A percentile compares a stretch with the other conserved stretches of the same genome.
Evolutionary conservation across 2,329 filamentous ascomycete species (phyloP).

Genomic region (Aureobasidium pullulans): DNA sequence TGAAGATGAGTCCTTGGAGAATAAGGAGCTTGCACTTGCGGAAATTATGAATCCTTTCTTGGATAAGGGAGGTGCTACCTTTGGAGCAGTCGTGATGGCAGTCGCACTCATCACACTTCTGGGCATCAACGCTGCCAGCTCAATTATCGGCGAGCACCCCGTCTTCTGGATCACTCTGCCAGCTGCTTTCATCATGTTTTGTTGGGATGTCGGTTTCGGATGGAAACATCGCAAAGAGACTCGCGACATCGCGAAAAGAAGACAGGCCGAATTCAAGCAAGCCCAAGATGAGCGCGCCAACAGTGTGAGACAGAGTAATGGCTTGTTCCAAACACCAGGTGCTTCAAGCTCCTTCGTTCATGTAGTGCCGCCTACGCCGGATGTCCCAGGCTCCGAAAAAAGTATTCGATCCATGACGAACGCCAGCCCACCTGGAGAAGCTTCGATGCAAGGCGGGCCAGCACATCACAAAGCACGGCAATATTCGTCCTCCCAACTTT

Average conservation of each 20-base stretch:
- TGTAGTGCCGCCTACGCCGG: neutral
- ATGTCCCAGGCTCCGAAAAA: neutral
- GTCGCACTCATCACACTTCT: slow-evolving; percentile 59
- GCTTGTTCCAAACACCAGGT: neutral
- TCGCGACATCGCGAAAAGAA: slow-evolving; percentile 52
- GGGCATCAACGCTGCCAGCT: slow-evolving; percentile 55
- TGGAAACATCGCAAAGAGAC: slow-evolving; percentile 59
- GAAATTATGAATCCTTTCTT: slow-evolving; percentile 71
- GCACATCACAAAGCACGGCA: neutral
- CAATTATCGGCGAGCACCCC: slow-evolving; percentile 43
- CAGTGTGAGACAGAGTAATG: neutral
- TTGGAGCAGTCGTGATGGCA: slow-evolving; percentile 60
- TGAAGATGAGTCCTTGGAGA: slow-evolving; percentile 40
- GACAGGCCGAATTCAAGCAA: slow-evolving; percentile 26
- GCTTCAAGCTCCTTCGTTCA: neutral
- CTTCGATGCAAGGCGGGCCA: neutral
- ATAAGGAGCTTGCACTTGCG: slow-evolving; percentile 54
- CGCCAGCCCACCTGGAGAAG: neutral
- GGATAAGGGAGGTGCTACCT: slow-evolving; percentile 57
- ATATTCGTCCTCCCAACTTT: neutral
- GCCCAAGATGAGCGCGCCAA: slow-evolving; percentile 18
- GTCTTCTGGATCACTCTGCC: slow-evolving; percentile 65
- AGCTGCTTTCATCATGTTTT: slow-evolving; percentile 60
- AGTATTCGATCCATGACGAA: neutral
- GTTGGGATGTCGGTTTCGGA: slow-evolving; percentile 57